phyloP scores from a whole-genome alignment of 2,329 filamentous ascomycete species.

The Harringtonia lauricola region DNA sequence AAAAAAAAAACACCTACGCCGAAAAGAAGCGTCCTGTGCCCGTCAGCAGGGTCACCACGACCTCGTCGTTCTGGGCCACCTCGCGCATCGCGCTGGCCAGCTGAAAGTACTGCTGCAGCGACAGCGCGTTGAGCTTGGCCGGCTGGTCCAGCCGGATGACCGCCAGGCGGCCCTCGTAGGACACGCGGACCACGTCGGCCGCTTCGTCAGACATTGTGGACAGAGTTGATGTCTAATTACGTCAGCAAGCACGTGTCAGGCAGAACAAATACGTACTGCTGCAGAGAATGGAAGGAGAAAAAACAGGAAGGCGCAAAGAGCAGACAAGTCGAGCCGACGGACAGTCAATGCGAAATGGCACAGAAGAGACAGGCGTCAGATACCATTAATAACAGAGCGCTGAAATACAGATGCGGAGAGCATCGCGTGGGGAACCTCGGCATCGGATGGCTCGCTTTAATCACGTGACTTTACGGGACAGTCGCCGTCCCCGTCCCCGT shows the following conservation, averaged over 20 bases:
- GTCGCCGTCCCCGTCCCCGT: neutral
- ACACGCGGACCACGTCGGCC: constrained; percentile 36
- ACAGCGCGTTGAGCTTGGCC: constrained; percentile 79
- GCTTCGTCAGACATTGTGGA: constrained; percentile 3
- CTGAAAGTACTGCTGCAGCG: constrained; percentile 61
- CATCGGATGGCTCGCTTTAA: no score
- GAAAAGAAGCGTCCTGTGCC: constrained; percentile 81
- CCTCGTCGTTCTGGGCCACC: constrained; percentile 66
- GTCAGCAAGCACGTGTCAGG: no score
- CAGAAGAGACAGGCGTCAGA: no score
- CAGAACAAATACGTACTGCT: no score
- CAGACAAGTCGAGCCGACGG: no score
- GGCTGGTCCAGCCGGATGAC: constrained; percentile 79
- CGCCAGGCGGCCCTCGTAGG: constrained; percentile 60
- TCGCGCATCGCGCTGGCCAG: constrained; percentile 65
- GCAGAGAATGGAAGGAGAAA: no score
- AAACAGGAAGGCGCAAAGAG: no score
- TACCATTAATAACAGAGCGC: no score
- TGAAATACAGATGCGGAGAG: no score
- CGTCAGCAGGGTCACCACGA: constrained; percentile 75
- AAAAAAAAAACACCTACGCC: constrained; percentile 47
- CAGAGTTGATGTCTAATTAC: neutral
- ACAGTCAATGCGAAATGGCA: no score
- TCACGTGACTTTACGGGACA: neutral
- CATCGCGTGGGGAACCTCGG: no score